Evolutionary conservation across 805 yeast genomes (phyloP).

Genomic region (Candida incommunis): DNA sequence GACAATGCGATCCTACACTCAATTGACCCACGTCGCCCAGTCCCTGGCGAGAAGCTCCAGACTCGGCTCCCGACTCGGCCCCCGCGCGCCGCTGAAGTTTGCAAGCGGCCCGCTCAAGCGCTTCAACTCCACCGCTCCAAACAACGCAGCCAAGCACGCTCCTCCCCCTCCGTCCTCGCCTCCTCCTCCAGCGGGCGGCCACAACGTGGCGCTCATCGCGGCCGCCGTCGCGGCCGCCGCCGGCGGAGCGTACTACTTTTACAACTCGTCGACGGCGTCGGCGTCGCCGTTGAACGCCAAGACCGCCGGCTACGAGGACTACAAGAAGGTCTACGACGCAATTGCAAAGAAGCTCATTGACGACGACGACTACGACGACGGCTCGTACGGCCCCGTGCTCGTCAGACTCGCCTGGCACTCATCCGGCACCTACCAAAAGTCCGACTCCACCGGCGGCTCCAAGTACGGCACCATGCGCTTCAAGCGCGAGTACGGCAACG

Average conservation of each 20-base stretch:
- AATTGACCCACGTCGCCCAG: not conserved
- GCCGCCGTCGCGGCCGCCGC: conserved; percentile 12
- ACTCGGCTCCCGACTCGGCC: no score
- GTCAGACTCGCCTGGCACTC: conserved; percentile 72
- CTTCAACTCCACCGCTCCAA: not conserved
- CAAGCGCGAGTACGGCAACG: conserved; percentile 36
- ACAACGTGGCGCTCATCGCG: conserved; percentile 5
- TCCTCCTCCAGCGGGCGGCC: conserved; percentile 5
- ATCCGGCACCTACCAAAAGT: conserved; percentile 59
- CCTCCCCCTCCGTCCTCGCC: not conserved
- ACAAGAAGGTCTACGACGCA: conserved; percentile 62
- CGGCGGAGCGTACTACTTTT: conserved; percentile 20
- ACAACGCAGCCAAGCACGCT: not conserved
- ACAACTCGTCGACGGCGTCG: conserved; percentile 19
- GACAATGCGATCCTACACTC: not conserved
- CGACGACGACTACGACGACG: conserved; percentile 39
- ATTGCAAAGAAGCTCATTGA: conserved; percentile 47
- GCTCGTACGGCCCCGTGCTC: conserved; percentile 58
- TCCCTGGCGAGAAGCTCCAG: not conserved
- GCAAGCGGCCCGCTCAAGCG: no score
- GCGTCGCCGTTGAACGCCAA: conserved; percentile 20
- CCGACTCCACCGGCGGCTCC: conserved; percentile 32
- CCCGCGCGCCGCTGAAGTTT: no score
- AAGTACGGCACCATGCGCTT: conserved; percentile 55
- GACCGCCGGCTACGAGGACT: conserved; percentile 32